A percentile compares a stretch with the other conserved stretches of the same genome.
These are phyloP conservation scores for Penicillium aurantiogriseum DNA, from an alignment of 2,329 filamentous ascomycete species.

Conservation along the genomic window DNA sequence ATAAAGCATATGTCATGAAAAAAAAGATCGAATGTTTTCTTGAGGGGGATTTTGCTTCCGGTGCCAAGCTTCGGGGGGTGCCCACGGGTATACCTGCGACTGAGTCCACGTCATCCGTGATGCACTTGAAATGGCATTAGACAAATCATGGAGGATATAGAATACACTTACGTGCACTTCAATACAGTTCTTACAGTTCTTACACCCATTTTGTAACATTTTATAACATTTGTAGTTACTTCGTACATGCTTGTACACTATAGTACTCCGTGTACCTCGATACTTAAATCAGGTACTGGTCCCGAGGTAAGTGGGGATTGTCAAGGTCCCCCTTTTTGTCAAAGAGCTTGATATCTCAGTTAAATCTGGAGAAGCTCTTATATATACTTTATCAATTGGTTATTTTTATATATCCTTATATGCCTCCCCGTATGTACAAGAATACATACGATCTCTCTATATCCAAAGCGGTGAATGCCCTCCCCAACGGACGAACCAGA, in stretches of 20 bases:
- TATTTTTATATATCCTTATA: background rate
- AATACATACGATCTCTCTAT: background rate
- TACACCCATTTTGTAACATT: background rate
- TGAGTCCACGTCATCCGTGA: conserved; percentile 14
- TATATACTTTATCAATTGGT: background rate
- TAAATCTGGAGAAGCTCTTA: background rate
- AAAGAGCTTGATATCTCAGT: background rate
- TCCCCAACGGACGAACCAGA: conserved; percentile 29
- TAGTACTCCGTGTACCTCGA: background rate
- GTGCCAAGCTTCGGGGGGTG: conserved; percentile 11
- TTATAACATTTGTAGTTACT: background rate
- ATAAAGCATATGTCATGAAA: conserved; percentile 9
- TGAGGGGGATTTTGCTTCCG: background rate
- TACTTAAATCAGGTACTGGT: background rate
- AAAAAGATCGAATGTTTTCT: background rate
- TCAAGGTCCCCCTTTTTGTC: background rate
- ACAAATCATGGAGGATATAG: background rate
- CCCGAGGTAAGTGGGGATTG: background rate
- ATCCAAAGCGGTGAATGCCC: conserved; percentile 22
- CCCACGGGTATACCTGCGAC: background rate
- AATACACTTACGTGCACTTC: background rate
- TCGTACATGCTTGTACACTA: background rate
- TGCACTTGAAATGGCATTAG: background rate
- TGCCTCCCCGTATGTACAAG: too few relatives aligned
- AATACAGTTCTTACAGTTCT: background rate